Evolutionary conservation across 176 grass and related monocot species (phyloP).

Genomic region (Hyparrhenia diplandra): DNA sequence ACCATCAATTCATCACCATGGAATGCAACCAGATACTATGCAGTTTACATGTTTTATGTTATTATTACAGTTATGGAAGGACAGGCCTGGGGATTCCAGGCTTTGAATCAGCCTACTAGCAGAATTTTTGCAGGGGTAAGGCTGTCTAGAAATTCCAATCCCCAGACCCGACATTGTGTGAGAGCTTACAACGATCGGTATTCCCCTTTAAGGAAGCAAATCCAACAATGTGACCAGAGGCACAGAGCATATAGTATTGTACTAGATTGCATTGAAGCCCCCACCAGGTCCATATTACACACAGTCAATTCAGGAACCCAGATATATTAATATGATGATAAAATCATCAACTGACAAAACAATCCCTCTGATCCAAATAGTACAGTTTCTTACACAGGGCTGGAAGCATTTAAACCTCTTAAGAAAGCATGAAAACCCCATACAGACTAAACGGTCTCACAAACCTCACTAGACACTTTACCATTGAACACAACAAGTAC

Average conservation of each 20-base stretch:
- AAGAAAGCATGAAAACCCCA: not conserved
- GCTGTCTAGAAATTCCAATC: not conserved
- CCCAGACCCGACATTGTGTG: not conserved
- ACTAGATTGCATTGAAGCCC: not conserved
- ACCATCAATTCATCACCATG: not conserved
- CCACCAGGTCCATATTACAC: not conserved
- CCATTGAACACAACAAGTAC: not conserved
- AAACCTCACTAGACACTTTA: not conserved
- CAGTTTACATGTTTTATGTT: not conserved
- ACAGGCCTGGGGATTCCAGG: no score
- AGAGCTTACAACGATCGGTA: not conserved
- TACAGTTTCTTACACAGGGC: not conserved
- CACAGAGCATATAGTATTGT: not conserved
- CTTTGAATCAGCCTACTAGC: not conserved
- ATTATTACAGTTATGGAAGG: no score
- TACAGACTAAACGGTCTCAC: not conserved
- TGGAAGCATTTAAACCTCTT: not conserved
- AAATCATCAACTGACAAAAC: not conserved
- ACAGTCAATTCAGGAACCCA: not conserved
- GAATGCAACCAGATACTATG: not conserved
- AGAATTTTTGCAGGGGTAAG: not conserved
- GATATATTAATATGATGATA: not conserved
- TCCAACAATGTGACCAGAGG: not conserved
- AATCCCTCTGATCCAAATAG: not conserved
- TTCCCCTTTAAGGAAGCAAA: not conserved